Percentiles rank a stretch among this genome's conserved stretches.
These are phyloP conservation scores for Nemania sp. DNA, from an alignment of 2,329 filamentous ascomycete species.

Conservation along the genomic window DNA sequence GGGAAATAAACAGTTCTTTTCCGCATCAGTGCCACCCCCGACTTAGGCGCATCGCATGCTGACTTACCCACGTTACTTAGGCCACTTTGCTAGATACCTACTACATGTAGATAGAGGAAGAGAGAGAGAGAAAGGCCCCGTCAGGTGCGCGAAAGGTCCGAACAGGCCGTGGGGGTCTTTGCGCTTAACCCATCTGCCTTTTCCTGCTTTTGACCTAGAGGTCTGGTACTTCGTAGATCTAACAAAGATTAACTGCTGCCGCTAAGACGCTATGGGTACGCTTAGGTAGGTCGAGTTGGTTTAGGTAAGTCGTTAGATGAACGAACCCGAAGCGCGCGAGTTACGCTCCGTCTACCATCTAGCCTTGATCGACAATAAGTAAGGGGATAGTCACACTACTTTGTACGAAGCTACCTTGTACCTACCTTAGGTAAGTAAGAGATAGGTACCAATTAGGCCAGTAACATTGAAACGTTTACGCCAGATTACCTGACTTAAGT, in stretches of 20 bases:
- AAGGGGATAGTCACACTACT: no score
- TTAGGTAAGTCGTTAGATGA: no score
- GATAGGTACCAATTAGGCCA: no score
- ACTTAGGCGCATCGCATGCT: background rate
- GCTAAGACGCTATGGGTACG: no score
- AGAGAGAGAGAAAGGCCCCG: background rate
- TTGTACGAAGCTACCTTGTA: no score
- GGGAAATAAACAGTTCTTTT: no score
- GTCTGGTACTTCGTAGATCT: background rate
- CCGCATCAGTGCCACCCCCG: background rate
- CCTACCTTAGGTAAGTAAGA: no score
- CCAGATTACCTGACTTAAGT: no score
- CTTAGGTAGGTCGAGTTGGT: no score
- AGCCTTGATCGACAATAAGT: background rate
- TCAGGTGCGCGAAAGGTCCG: conserved; percentile 20
- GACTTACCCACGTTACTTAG: background rate
- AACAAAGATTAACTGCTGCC: background rate
- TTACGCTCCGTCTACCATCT: background rate
- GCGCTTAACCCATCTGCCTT: background rate
- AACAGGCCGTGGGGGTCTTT: conserved; percentile 15
- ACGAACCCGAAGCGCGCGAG: background rate
- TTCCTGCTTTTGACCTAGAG: no score
- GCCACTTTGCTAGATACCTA: conserved; percentile 1
- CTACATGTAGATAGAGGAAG: background rate
- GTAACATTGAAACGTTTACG: no score